A percentile compares a stretch with the other conserved stretches of the same genome.
phyloP scores from a whole-genome alignment of 805 yeast species.

The Wickerhamiella dianesei region DNA sequence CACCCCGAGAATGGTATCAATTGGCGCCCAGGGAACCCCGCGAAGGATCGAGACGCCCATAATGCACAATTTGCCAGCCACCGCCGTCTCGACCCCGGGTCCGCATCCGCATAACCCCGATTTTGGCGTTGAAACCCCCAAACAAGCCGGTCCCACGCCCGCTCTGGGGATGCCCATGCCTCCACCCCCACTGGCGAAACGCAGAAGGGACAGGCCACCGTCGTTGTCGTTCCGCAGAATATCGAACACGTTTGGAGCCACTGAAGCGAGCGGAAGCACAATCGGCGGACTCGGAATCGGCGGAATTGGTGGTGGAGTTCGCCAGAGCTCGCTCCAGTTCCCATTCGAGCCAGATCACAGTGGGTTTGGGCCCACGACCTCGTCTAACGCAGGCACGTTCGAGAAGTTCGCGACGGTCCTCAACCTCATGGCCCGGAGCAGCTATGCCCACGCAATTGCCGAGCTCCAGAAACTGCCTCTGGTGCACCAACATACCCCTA shows the following conservation, averaged over 20 bases:
- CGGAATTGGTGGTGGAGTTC: not conserved
- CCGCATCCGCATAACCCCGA: not conserved
- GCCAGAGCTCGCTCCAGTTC: not conserved
- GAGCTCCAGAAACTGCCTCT: slow-evolving; percentile 51
- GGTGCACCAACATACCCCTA: slow-evolving; percentile 55
- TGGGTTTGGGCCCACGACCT: not conserved
- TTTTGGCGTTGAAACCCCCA: not conserved
- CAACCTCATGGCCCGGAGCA: slow-evolving; percentile 32
- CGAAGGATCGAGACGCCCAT: not conserved
- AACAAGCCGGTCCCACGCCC: not conserved
- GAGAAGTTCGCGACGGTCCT: slow-evolving; percentile 7
- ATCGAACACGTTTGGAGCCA: not conserved
- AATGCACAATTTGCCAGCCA: not conserved
- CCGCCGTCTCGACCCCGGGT: not conserved
- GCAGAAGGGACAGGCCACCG: not conserved
- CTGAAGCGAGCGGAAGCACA: not conserved
- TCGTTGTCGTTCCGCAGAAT: not conserved
- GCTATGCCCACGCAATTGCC: slow-evolving; percentile 69
- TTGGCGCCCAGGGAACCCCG: not conserved
- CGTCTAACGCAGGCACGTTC: slow-evolving; percentile 3
- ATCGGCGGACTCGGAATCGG: not conserved
- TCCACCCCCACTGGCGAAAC: not conserved
- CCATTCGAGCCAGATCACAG: not conserved
- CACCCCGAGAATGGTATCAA: not conserved
- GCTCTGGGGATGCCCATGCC: not conserved